A percentile compares a stretch with the other conserved stretches of the same genome.
These are phyloP conservation scores for Leersia perrieri DNA, from an alignment of 176 grass and related monocot genomes.

Conservation along the genomic window DNA sequence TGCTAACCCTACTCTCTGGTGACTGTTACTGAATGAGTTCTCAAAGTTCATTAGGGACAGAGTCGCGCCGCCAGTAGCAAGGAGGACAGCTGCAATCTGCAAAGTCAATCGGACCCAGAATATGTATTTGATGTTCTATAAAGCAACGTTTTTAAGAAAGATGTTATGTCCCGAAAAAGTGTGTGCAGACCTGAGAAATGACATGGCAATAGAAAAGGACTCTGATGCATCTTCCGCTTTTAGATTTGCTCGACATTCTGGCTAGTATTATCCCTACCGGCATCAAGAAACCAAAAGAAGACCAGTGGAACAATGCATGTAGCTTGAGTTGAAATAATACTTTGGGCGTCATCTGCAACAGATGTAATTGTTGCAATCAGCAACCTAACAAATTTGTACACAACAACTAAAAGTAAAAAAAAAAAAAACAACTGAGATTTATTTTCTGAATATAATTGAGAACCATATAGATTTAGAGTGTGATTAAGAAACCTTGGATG, in stretches of 20 bases:
- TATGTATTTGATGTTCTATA: background rate
- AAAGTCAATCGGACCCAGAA: background rate
- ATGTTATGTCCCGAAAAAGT: background rate
- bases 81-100: slow-evolving; percentile 70
- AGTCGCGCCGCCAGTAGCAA: slow-evolving; percentile 70
- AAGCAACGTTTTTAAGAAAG: background rate
- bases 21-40: slow-evolving; percentile 89
- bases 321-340: slow-evolving; percentile 75
- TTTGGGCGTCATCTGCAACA: slow-evolving; percentile 54
- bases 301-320: slow-evolving; percentile 90
- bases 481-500: background rate
- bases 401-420: background rate
- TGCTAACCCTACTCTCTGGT: slow-evolving; percentile 79
- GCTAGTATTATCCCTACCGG: slow-evolving; percentile 79
- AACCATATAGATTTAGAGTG: background rate
- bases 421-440: background rate
- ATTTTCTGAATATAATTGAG: background rate
- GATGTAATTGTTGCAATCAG: background rate
- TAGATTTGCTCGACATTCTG: slow-evolving; percentile 64
- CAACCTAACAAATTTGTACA: background rate
- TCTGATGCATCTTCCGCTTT: slow-evolving; percentile 37
- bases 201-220: slow-evolving; percentile 82
- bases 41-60: slow-evolving; percentile 82
- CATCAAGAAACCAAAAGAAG: slow-evolving; percentile 85
- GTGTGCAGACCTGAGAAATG: slow-evolving; percentile 67